These are phyloP conservation scores for Saccharum officinarum DNA, from an alignment of 176 grass and related monocot species.

Conservation along the genomic window DNA sequence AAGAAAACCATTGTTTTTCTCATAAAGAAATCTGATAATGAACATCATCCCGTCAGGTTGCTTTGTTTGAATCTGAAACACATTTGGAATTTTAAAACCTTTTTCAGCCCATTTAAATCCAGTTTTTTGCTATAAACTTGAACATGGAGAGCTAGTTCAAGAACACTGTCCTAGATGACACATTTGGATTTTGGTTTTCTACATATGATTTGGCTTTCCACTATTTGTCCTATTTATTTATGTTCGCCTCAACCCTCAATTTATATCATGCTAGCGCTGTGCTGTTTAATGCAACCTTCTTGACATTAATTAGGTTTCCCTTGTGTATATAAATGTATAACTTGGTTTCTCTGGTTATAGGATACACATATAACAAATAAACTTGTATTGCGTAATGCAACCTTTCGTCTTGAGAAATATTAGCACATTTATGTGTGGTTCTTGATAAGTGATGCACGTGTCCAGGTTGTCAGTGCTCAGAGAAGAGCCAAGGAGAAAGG, in stretches of 20 bases:
- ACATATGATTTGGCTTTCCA: neutral
- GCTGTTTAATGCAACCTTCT: neutral
- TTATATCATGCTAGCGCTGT: neutral
- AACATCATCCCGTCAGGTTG: neutral
- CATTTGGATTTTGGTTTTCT: neutral
- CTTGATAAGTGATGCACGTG: neutral
- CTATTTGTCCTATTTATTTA: neutral
- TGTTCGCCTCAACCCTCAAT: neutral
- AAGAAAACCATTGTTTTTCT: neutral
- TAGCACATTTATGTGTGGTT: neutral
- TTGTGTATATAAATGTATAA: neutral
- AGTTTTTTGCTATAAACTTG: conserved; percentile 1
- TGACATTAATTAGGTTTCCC: neutral
- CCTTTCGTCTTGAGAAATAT: neutral
- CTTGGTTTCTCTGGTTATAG: conserved; percentile 6
- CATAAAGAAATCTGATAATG: neutral
- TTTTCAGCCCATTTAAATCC: neutral
- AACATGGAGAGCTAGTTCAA: neutral
- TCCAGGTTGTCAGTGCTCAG: conserved; percentile 79
- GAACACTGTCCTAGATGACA: neutral
- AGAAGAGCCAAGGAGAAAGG: conserved; percentile 82
- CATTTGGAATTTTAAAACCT: neutral
- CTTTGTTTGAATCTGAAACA: neutral
- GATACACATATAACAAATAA: neutral
- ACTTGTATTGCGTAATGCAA: neutral